A percentile compares a stretch with the other conserved stretches of the same genome.
Conservation (phyloP, 2,329 filamentous ascomycete species). For the Claviceps humidiphila region DNA sequence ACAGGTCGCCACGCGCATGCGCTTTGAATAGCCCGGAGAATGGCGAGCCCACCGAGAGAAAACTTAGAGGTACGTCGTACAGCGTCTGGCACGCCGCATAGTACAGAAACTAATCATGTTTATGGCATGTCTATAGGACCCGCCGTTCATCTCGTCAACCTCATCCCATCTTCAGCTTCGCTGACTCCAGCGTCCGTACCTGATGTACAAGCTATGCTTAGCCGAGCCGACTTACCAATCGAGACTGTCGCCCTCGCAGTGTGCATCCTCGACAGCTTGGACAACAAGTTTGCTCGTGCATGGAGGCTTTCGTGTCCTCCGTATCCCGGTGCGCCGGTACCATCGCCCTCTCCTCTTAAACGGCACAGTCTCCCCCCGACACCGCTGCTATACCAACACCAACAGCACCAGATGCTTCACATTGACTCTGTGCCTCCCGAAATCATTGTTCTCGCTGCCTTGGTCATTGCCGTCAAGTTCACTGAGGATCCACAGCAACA, state of each 20-base stretch:
- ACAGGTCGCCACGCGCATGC: conserved; percentile 24
- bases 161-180: conserved; percentile 51
- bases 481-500: conserved; percentile 44
- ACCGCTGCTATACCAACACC: conserved; percentile 18
- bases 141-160: conserved; percentile 51
- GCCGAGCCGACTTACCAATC: conserved; percentile 42
- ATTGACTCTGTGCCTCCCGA: conserved; percentile 50
- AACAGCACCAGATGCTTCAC: conserved; percentile 42
- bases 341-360: conserved; percentile 18
- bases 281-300: conserved; percentile 45
- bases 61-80: conserved; percentile 23
- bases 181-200: conserved; percentile 43
- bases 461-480: conserved; percentile 54
- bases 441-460: conserved; percentile 47
- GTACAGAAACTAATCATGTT: background rate
- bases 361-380: conserved; percentile 35
- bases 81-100: background rate
- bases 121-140: conserved; percentile 32
- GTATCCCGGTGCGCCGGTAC: conserved; percentile 14
- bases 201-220: conserved; percentile 47
- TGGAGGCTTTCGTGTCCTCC: conserved; percentile 50
- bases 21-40: conserved; percentile 24
- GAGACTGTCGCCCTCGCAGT: conserved; percentile 52
- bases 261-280: conserved; percentile 53
- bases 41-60: conserved; percentile 28